Percentiles rank a stretch among this genome's conserved stretches.
Conservation (phyloP, 108 stramenopile genomes). For the Cyclostephanos tholiformis region DNA sequence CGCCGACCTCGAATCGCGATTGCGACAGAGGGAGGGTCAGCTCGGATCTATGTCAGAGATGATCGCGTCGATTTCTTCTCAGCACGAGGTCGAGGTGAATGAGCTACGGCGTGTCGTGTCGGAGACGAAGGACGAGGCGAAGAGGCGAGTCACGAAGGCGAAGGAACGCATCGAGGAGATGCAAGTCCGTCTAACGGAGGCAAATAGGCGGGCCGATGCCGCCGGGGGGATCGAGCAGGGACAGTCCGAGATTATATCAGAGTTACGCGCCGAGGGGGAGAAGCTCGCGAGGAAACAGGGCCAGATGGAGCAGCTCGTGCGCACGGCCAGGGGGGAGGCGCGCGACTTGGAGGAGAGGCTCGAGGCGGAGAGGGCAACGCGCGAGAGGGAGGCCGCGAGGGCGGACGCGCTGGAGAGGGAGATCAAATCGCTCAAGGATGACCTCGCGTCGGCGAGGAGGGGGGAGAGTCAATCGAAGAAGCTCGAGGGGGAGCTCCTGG, state of each 20-base stretch:
- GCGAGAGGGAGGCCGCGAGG: slow-evolving; percentile 49
- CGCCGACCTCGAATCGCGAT: slow-evolving; percentile 38
- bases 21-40: slow-evolving; percentile 67
- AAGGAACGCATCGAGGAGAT: slow-evolving; percentile 79
- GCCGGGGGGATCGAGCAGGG: slow-evolving; percentile 33
- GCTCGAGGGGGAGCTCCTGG: slow-evolving; percentile 63
- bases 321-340: slow-evolving; percentile 64
- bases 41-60: slow-evolving; percentile 68
- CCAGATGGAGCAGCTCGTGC: slow-evolving; percentile 78
- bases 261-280: slow-evolving; percentile 74
- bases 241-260: slow-evolving; percentile 65
- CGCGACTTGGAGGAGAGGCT: slow-evolving; percentile 58
- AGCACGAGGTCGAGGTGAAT: slow-evolving; percentile 61
- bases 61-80: slow-evolving; percentile 53
- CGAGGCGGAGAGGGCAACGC: slow-evolving; percentile 47
- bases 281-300: slow-evolving; percentile 71
- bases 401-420: slow-evolving; percentile 55
- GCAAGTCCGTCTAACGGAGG: slow-evolving; percentile 52
- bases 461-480: slow-evolving; percentile 73
- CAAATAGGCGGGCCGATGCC: slow-evolving; percentile 30
- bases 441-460: slow-evolving; percentile 58
- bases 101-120: slow-evolving; percentile 51
- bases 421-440: slow-evolving; percentile 65
- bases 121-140: slow-evolving; percentile 86
- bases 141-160: slow-evolving; percentile 62